phyloP scores from a whole-genome alignment of 805 yeast genomes.

The Yamadazyma philogaea region DNA sequence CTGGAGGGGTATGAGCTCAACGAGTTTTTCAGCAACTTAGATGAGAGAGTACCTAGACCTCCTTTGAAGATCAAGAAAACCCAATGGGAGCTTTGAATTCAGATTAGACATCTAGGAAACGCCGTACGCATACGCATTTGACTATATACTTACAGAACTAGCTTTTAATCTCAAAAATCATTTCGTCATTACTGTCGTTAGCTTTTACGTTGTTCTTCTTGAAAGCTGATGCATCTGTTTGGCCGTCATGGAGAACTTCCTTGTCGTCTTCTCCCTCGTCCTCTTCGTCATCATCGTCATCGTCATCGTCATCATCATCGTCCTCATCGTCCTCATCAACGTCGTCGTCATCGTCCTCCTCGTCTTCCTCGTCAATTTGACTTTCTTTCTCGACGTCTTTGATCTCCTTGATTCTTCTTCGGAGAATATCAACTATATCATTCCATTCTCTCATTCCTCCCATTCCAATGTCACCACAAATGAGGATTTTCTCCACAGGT shows the following conservation, averaged over 20 bases:
- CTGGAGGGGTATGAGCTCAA: slow-evolving; percentile 1
- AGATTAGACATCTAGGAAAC: not conserved
- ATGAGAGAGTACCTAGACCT: not conserved
- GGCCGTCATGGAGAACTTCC: slow-evolving; percentile 15
- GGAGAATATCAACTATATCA: slow-evolving; percentile 42
- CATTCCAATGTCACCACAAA: slow-evolving; percentile 50
- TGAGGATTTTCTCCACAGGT: slow-evolving; percentile 46
- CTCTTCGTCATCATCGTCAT: slow-evolving; percentile 37
- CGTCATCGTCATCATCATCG: slow-evolving; percentile 37
- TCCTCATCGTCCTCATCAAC: slow-evolving; percentile 37
- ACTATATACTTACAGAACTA: not conserved
- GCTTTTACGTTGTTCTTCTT: slow-evolving; percentile 11
- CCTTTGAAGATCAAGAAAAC: slow-evolving; percentile 4
- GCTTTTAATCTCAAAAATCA: slow-evolving; percentile 22
- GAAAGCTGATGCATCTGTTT: not conserved
- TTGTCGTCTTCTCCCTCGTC: slow-evolving; percentile 22
- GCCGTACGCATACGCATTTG: not conserved
- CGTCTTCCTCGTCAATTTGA: slow-evolving; percentile 27
- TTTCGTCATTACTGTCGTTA: slow-evolving; percentile 17
- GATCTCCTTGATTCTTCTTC: slow-evolving; percentile 30
- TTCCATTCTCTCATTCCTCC: slow-evolving; percentile 51
- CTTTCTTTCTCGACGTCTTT: slow-evolving; percentile 20
- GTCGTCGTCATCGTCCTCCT: slow-evolving; percentile 37
- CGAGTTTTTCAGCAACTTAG: not conserved
- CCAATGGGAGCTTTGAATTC: not conserved